Evolutionary conservation across 805 yeast genomes (phyloP).

Genomic region (Starmerella etchellsii): DNA sequence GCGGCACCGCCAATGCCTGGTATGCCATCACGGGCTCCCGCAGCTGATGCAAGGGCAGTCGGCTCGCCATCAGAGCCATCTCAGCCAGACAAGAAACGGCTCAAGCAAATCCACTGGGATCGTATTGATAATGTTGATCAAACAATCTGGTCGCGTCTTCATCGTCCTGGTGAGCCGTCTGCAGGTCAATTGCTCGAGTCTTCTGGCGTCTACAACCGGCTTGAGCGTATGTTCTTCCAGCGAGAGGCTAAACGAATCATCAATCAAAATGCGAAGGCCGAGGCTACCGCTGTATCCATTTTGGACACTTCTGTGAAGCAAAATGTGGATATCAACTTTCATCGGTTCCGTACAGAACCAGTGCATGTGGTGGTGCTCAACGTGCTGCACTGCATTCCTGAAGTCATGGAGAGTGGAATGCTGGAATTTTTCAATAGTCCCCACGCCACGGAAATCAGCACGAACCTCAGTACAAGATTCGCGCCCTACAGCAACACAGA

Average conservation of each 20-base stretch:
- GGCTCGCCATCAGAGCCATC: conserved; percentile 13
- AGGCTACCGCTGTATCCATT: conserved; percentile 47
- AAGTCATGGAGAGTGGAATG: conserved; percentile 59
- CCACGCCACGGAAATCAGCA: conserved; percentile 63
- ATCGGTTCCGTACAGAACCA: conserved; percentile 48
- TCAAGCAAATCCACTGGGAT: conserved; percentile 97
- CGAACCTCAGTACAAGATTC: conserved; percentile 53
- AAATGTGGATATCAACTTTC: conserved; percentile 88
- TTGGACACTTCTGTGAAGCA: conserved; percentile 80
- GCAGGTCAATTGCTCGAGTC: conserved; percentile 52
- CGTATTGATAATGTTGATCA: conserved; percentile 70
- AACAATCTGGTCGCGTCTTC: conserved; percentile 60
- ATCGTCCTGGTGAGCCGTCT: conserved; percentile 38
- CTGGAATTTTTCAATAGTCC: conserved; percentile 74
- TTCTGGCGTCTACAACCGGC: conserved; percentile 69
- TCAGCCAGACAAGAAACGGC: conserved; percentile 24
- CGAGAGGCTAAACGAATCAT: conserved; percentile 45
- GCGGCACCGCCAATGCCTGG: conserved; percentile 23
- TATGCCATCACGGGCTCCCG: conserved; percentile 25
- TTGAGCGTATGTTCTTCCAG: conserved; percentile 80
- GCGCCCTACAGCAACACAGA: conserved; percentile 64
- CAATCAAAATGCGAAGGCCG: conserved; percentile 32
- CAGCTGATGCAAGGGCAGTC: conserved; percentile 24
- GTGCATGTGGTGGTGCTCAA: conserved; percentile 59
- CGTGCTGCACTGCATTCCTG: conserved; percentile 63